Base-by-base conservation (phyloP, 2,329 filamentous ascomycete species). In the Fusarium kyushuense region DNA sequence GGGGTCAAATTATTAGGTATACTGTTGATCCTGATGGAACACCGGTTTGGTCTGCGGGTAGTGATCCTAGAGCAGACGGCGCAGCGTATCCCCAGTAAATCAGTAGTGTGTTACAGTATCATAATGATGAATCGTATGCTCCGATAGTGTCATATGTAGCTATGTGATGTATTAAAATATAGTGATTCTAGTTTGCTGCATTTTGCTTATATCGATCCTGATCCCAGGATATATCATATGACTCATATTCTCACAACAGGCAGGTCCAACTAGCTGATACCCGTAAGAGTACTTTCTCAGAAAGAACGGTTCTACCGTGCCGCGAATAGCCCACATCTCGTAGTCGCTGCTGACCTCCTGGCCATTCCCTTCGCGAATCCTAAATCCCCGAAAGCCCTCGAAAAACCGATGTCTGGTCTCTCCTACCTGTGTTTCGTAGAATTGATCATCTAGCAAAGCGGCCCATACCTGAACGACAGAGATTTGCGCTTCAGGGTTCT, bases 41-140 rank as follows among this genome's bases (percentile, higher is more conserved):
- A 30, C 83, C 87, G 9, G 85, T 98, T 3, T 98, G 92, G 87
- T 96, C 92, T 56, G 95, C 89, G 0, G 95, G 94, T 1, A 97
- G 94, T 77, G 95, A 99, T 82, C 85, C 88, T 72, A 87, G 96
- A 62, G 95, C 92, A 0, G 95, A 99, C 79, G 95, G 96, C 1
- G 87, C 77, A 3, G 88, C 87, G 10, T 89, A 85, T 76, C 88
- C 88, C 35, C 78, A 78, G 67, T 78, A 72, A 3, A 8, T 6
- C 6, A 14, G 12, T 23, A 14, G 11, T 14, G 12, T 13, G 21
- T 4, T 6, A 7, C 12, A 40, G 8, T 21, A 21, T 14, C 6
- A 6, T 11, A 4, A 8, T 14, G 36, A 2, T 4, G 11, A 7
- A 6, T 27, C 9, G 6, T 17, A 10, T n/a, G 13, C 7, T 5